phyloP scores from a whole-genome alignment of 2,329 filamentous ascomycete species.

The Monilinia aucupariae region DNA sequence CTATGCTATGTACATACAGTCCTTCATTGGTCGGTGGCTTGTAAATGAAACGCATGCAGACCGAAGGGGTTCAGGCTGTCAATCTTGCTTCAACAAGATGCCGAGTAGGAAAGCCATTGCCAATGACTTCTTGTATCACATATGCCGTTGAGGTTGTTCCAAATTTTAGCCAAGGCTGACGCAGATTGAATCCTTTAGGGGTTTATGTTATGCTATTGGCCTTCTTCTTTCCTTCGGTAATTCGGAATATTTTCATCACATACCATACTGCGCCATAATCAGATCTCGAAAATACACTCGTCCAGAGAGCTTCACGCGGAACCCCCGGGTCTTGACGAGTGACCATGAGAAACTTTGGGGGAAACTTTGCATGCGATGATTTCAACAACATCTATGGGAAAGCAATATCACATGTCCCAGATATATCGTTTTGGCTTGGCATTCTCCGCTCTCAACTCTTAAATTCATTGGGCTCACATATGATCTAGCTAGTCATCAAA shows the following conservation, averaged over 20 bases:
- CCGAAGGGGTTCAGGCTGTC: not conserved
- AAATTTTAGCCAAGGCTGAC: not conserved
- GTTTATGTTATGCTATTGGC: not conserved
- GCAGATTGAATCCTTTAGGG: not conserved
- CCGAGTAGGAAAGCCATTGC: not conserved
- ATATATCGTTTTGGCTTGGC: not conserved
- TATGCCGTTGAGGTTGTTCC: not conserved
- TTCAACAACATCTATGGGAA: not conserved
- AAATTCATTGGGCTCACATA: not conserved
- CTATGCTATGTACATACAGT: not conserved
- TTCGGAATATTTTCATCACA: not conserved
- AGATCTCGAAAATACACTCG: too few species aligned
- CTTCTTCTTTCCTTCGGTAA: not conserved
- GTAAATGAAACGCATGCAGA: conserved; percentile 8
- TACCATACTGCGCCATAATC: not conserved
- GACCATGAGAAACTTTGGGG: not conserved
- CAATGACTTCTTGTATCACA: not conserved
- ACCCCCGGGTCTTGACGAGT: not conserved
- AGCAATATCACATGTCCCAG: not conserved
- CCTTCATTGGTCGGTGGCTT: not conserved
- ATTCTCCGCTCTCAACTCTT: not conserved
- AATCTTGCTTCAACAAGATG: conserved; percentile 8
- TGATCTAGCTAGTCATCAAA: not conserved
- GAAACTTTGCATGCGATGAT: not conserved
- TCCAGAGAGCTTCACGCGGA: not conserved